Conservation (phyloP, 768 basidiomycete species). For the Termitomyces sp. region DNA sequence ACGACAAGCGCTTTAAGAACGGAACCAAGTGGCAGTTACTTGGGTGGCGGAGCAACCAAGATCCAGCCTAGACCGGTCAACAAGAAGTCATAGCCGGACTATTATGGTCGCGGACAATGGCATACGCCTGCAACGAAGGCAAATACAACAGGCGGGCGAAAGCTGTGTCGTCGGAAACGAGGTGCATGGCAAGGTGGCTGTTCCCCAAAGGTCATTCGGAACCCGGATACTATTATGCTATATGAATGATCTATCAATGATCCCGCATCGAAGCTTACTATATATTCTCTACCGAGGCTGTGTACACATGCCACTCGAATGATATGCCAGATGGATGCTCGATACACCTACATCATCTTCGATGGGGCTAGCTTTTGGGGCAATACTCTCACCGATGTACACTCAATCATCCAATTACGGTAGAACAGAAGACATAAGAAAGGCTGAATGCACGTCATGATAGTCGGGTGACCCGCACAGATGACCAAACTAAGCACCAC, state of each 20-base stretch:
- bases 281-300: slow-evolving; percentile 11
- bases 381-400: not conserved
- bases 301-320: slow-evolving; percentile 10
- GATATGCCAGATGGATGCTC: slow-evolving; percentile 3
- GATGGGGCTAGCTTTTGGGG: not conserved
- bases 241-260: slow-evolving; percentile 17
- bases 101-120: slow-evolving; percentile 6
- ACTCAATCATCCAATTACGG: slow-evolving; percentile 3
- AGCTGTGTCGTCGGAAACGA: slow-evolving; percentile 19
- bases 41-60: not conserved
- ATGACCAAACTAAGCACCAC: slow-evolving; percentile 3
- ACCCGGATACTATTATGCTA: slow-evolving; percentile 9
- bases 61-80: not conserved
- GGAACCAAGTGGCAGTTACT: slow-evolving; percentile 1
- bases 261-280: slow-evolving; percentile 13
- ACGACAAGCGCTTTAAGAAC: slow-evolving; percentile 6
- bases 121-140: slow-evolving; percentile 2
- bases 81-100: slow-evolving; percentile 1
- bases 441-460: slow-evolving; percentile 4
- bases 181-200: slow-evolving; percentile 1
- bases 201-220: slow-evolving; percentile 9
- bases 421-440: not conserved
- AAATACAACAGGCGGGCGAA: slow-evolving; percentile 7
- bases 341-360: slow-evolving; percentile 5
- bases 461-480: slow-evolving; percentile 8